Evolutionary conservation across 169 alveolate genomes (phyloP).

Genomic region (Plasmodium coatneyi): DNA sequence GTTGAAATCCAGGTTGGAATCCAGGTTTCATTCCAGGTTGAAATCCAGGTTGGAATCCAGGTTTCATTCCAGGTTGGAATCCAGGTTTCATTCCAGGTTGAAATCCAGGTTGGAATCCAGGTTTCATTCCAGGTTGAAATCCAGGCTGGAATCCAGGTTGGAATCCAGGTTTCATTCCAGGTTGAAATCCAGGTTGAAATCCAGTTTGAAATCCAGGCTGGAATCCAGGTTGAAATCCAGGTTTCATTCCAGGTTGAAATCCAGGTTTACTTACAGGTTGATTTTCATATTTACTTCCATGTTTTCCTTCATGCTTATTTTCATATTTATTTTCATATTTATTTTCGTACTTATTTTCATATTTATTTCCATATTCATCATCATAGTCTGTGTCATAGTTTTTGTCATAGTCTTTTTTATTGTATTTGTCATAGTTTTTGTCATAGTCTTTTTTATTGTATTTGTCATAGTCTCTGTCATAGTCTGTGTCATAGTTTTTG

Average conservation of each 20-base stretch:
- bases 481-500: too few species aligned
- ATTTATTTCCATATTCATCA: not conserved
- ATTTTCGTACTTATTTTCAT: not conserved
- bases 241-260: not conserved
- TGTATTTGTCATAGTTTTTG: too few species aligned
- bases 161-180: not conserved
- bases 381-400: not conserved
- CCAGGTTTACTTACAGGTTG: not conserved
- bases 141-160: not conserved
- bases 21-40: not conserved
- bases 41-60: not conserved
- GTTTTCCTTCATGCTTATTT: not conserved
- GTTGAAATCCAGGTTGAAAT: not conserved
- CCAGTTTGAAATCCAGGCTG: not conserved
- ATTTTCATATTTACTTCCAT: not conserved
- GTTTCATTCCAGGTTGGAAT: not conserved
- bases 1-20: not conserved
- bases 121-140: not conserved
- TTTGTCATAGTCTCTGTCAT: too few species aligned
- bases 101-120: not conserved
- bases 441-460: not conserved
- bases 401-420: too few species aligned
- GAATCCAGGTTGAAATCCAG: too few species aligned
- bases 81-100: not conserved
- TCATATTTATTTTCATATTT: not conserved